Evolutionary conservation across 176 grass and related monocot genomes (phyloP), one percentile per base, ranked within the genome.

Genomic region (Saccharum spontaneum): DNA sequence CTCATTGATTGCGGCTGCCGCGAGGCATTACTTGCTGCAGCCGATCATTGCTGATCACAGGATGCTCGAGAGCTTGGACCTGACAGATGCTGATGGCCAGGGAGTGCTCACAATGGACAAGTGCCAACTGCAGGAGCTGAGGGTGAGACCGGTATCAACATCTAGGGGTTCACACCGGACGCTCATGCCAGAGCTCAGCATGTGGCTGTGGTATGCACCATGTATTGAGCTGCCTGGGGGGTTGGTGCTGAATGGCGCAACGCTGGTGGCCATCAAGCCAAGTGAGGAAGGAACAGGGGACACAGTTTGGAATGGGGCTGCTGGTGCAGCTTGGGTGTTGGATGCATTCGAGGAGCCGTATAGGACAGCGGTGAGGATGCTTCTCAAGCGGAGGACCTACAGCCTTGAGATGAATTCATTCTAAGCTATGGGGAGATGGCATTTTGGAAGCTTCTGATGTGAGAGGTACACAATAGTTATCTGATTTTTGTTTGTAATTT

Each of bases 361-460:
- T 78, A 83, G 72, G 64, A 86, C 89, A 26, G 96, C 89, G 1
- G 93, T 88, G 7, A 81, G 79, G 70, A 79, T 94, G 85, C 96
- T 98, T 57, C 73, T 98, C 69, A 93, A 91, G 63, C 84, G 88
- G 66, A 90, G 88, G 86, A 95, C 79, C 45, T 95, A 94, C 75
- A 76, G 73, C 67, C 89, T 98, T 74, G 96, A 98, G 88, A 98
- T 98, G 96, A 98, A 98, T 79, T 98, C 93, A 28, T 98, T 98
- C 87, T 98, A 82, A 92, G 64, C 59, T 76, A 72, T 24, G 44
- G n/a, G 24, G 11, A 67, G 64, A 49, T 48, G 18, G 7, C 60
- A 71, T 64, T 76, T 79, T 4, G 5, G 22, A 62, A 85, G 69
- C 30, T 80, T 52, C 66, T 84, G 75, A 46, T 30, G 36, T 59